Conservation (phyloP, 2,329 filamentous ascomycete species). For the Pyrenochaeta sp. region DNA sequence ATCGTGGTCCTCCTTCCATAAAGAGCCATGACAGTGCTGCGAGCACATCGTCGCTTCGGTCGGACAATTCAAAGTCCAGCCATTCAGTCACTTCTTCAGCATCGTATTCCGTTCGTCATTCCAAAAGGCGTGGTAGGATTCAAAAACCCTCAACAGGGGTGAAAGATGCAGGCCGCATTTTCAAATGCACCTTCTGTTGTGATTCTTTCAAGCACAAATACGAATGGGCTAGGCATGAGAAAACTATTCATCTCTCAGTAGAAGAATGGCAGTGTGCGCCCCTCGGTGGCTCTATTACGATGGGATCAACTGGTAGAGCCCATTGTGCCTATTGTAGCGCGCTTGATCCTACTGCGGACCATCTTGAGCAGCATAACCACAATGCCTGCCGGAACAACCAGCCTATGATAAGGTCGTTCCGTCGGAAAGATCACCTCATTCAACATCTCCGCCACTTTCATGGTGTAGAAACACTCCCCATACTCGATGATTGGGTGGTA, state of each 20-base stretch:
- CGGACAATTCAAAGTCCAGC: no score
- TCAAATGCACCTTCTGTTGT: slow-evolving; percentile 41
- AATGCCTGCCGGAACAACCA: slow-evolving; percentile 70
- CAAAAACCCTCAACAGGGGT: no score
- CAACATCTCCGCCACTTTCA: slow-evolving; percentile 67
- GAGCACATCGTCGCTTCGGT: no score
- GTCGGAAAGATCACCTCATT: slow-evolving; percentile 66
- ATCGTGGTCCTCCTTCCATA: no score
- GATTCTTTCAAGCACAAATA: slow-evolving; percentile 39
- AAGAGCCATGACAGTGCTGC: no score
- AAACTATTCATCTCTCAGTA: slow-evolving; percentile 33
- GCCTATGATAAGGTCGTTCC: slow-evolving; percentile 66
- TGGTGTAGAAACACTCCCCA: slow-evolving; percentile 63
- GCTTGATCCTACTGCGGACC: slow-evolving; percentile 59
- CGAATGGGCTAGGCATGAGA: slow-evolving; percentile 41
- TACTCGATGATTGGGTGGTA: slow-evolving; percentile 69
- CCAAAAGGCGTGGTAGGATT: no score
- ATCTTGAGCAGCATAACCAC: slow-evolving; percentile 66
- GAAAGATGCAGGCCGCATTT: no score
- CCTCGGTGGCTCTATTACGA: slow-evolving; percentile 60
- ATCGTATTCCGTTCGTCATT: no score
- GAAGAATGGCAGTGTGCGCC: slow-evolving; percentile 61
- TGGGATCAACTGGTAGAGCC: slow-evolving; percentile 61
- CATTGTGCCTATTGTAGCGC: slow-evolving; percentile 65
- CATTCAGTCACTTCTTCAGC: no score